Percentiles rank a stretch among this genome's conserved stretches.
These are phyloP conservation scores for Aureobasidium sp. DNA, from an alignment of 2,329 filamentous ascomycete genomes.

Conservation along the genomic window DNA sequence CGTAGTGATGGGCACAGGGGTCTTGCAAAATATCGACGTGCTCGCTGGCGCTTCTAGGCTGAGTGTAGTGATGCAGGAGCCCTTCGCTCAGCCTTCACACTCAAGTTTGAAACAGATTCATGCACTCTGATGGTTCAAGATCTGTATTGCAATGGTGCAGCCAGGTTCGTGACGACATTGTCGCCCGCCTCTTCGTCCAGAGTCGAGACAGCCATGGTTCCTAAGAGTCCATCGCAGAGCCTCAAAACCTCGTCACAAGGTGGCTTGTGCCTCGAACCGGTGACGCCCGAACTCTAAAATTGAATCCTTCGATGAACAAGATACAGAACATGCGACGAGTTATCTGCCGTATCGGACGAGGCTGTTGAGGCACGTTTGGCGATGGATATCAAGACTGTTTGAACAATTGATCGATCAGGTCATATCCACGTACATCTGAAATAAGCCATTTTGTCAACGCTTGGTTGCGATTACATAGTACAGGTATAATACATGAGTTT, in stretches of 20 bases:
- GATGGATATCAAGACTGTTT: background rate
- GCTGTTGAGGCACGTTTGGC: background rate
- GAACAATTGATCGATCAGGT: background rate
- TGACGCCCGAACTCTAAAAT: background rate
- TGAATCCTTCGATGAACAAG: background rate
- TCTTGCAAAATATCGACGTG: background rate
- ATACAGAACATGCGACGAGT: background rate
- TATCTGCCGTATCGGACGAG: background rate
- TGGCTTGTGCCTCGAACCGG: background rate
- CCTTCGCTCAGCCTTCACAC: background rate
- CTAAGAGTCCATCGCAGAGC: background rate
- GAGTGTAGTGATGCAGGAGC: background rate
- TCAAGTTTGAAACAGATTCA: background rate
- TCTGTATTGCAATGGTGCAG: background rate
- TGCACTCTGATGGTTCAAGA: background rate
- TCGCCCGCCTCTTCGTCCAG: background rate
- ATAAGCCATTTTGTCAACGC: background rate
- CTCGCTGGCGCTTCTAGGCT: background rate
- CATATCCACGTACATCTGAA: background rate
- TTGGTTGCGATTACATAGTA: background rate
- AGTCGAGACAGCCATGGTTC: background rate
- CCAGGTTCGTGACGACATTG: background rate
- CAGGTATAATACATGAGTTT: background rate
- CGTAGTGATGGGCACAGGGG: background rate
- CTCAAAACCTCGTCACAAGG: background rate